Base-by-base conservation (phyloP, 2,329 filamentous ascomycete genomes). In the Neocucurbitaria cava region DNA sequence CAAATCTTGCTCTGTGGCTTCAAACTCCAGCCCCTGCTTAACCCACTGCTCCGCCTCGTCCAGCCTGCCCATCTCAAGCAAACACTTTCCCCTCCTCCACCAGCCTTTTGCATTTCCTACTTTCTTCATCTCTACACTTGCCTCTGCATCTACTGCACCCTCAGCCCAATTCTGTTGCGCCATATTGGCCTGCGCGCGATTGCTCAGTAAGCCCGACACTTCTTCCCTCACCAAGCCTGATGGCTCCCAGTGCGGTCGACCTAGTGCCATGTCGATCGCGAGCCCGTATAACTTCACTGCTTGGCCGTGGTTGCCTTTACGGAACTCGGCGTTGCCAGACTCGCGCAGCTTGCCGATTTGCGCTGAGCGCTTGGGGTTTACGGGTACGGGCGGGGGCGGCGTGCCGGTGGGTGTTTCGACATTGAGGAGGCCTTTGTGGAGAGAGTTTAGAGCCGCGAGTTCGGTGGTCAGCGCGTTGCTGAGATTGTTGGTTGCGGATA, bases 311-410 rank as follows among this genome's bases (percentile, higher is more conserved):
- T 87, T 84, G 66, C 84, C 84, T 77, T 94, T 93, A 77, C 91
- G 89, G 82, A 91, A 94, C 65, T 90, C 87, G 54, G 80, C 80
- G 81, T 96, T 96, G 69, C 92, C 94, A 52, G 85, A 85, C 75
- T 98, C 95, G 74, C 92, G 91, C 63, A 98, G 87, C 80, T 98
- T 98, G 78, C 83, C 86, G 77, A 99, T 90, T 73, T 93, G 87
- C 31, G 91, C 92, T 62, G 85, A 88, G 71, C 94, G 91, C 80
- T 97, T 96, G 46, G 92, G 93, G 82, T 96, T 96, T 58, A 97
- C 89, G 55, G 93, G 93, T 38, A 96, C 84, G 0, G 95, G 95
- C 0, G 94, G 90, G 5, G 93, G 92, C 0, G 94, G 94, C 18
- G 92, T 83, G 52, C 79, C 78, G 54, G 85, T 83, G 5, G 89